A percentile compares a stretch with the other conserved stretches of the same genome.
These are phyloP conservation scores for Solanum hybrid DNA, from an alignment of 305 asterid genomes.

Conservation along the genomic window DNA sequence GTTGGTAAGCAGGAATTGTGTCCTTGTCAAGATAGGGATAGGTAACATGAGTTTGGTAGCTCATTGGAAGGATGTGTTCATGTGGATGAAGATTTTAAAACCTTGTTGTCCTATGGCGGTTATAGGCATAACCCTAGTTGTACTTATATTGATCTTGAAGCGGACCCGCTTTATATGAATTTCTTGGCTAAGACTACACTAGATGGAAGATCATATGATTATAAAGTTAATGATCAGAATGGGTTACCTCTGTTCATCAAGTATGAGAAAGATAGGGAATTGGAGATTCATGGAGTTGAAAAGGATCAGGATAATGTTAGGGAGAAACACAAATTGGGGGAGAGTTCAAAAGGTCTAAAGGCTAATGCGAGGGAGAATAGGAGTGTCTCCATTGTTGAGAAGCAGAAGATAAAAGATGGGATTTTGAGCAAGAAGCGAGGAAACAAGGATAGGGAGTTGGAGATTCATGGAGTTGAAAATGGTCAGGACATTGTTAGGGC, in stretches of 20 bases:
- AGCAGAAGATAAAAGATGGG: not conserved
- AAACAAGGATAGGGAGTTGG: not conserved
- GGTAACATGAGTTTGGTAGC: not conserved
- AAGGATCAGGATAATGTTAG: not conserved
- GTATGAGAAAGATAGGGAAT: conserved; percentile 5
- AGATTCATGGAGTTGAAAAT: not conserved
- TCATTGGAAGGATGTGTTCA: not conserved
- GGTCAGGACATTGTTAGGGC: not conserved
- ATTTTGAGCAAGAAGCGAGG: not conserved
- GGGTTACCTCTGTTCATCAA: not conserved
- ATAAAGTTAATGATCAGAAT: conserved; percentile 3
- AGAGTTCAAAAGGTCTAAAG: not conserved
- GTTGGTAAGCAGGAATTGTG: not conserved
- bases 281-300: not conserved
- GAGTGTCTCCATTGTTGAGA: not conserved
- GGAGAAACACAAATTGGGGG: not conserved
- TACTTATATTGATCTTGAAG: not conserved
- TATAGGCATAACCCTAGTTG: not conserved
- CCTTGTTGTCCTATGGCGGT: not conserved
- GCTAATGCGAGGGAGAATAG: not conserved
- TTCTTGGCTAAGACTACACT: conserved; percentile 2
- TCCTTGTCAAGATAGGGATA: not conserved
- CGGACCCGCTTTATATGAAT: conserved; percentile 13
- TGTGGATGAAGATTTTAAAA: not conserved
- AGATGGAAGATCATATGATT: conserved; percentile 9